Percentiles rank a stretch among this genome's conserved stretches.
Conservation (phyloP, 2,329 filamentous ascomycete genomes). For the Tetracladium maxilliforme region DNA sequence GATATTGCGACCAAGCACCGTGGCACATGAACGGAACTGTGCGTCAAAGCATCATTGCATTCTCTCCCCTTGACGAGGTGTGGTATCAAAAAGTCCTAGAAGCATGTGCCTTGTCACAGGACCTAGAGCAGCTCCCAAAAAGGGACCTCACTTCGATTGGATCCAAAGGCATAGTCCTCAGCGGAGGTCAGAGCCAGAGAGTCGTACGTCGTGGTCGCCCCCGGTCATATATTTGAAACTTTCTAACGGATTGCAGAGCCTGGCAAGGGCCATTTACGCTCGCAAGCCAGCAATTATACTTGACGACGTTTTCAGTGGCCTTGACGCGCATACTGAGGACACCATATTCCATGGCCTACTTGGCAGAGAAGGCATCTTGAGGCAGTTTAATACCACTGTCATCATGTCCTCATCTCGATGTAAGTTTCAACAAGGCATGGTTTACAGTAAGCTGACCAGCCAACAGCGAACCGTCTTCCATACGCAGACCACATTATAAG, state of each 20-base stretch:
- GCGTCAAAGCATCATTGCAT: slow-evolving; percentile 12
- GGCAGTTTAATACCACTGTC: slow-evolving; percentile 15
- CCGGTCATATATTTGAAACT: neutral
- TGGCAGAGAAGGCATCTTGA: slow-evolving; percentile 21
- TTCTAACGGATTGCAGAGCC: slow-evolving; percentile 5
- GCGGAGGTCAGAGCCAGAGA: slow-evolving; percentile 27
- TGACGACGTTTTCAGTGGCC: slow-evolving; percentile 5
- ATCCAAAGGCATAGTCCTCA: slow-evolving; percentile 23
- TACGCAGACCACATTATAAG: no score
- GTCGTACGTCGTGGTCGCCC: slow-evolving; percentile 14
- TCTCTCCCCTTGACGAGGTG: slow-evolving; percentile 10
- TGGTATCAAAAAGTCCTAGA: slow-evolving; percentile 15
- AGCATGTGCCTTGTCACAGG: slow-evolving; percentile 19
- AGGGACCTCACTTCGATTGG: slow-evolving; percentile 21
- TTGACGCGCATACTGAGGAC: slow-evolving; percentile 18
- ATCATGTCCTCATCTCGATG: slow-evolving; percentile 5
- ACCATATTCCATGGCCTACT: slow-evolving; percentile 23
- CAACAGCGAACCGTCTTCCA: no score
- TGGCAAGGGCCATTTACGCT: slow-evolving; percentile 8
- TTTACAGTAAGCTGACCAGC: no score
- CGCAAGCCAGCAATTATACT: slow-evolving; percentile 4
- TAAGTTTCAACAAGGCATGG: no score
- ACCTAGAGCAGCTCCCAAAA: slow-evolving; percentile 15
- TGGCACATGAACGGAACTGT: slow-evolving; percentile 10
- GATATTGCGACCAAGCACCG: slow-evolving; percentile 7